phyloP scores from a whole-genome alignment of 2,329 filamentous ascomycete species.

The Talaromyces sp. region DNA sequence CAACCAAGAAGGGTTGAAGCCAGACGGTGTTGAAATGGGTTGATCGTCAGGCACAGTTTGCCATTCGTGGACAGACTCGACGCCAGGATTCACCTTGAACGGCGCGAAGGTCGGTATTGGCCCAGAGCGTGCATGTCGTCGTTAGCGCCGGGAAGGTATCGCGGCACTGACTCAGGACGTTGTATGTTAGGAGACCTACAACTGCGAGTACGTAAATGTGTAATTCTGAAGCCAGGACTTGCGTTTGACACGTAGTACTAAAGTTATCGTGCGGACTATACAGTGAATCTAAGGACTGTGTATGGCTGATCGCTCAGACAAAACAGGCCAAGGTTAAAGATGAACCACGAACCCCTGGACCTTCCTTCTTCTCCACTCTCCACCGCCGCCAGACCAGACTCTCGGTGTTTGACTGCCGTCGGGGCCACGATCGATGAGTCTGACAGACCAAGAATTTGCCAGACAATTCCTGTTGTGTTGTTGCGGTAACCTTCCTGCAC shows the following conservation, averaged over 20 bases:
- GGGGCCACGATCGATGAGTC: background rate
- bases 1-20: background rate
- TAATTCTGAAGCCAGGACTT: background rate
- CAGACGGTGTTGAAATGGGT: background rate
- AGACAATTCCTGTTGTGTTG: background rate
- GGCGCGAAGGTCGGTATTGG: slow-evolving; percentile 1
- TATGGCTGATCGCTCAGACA: background rate
- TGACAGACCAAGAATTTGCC: background rate
- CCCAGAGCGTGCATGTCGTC: background rate
- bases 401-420: slow-evolving; percentile 1
- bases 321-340: background rate
- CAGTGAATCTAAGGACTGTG: too few species aligned
- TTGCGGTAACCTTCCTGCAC: background rate
- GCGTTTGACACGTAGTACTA: background rate
- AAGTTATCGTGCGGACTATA: too few species aligned
- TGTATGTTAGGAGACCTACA: background rate
- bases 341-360: slow-evolving; percentile 5
- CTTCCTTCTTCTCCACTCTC: background rate
- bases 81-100: background rate
- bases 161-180: background rate
- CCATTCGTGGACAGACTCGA: background rate
- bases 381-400: background rate
- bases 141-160: slow-evolving; percentile 2
- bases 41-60: background rate
- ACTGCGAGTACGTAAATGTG: too few species aligned